Conservation (phyloP, 495 filamentous ascomycete species). For the Talaromyces proteolyticus region DNA sequence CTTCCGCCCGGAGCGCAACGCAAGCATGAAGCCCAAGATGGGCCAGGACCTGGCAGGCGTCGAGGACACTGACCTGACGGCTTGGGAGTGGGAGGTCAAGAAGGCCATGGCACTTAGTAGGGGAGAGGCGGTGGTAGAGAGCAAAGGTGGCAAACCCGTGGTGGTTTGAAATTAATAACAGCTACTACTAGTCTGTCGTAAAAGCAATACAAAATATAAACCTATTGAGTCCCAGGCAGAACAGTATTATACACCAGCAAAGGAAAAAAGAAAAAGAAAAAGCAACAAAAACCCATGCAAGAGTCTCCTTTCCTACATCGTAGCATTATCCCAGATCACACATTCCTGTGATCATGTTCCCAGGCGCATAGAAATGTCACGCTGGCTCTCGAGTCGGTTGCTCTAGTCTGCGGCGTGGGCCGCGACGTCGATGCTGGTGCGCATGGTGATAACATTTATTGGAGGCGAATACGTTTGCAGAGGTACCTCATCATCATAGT, state of each 20-base stretch:
- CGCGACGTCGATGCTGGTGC: not conserved
- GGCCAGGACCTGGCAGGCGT: not conserved
- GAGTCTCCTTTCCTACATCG: not conserved
- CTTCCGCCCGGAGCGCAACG: slow-evolving; percentile 14
- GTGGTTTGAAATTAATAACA: not conserved
- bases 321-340: not conserved
- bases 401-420: not conserved
- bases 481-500: not conserved
- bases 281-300: not conserved
- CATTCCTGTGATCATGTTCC: not conserved
- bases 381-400: not conserved
- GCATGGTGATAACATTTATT: not conserved
- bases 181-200: not conserved
- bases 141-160: not conserved
- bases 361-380: too few relatives aligned
- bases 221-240: not conserved
- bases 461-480: not conserved
- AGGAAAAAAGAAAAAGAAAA: not conserved
- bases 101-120: not conserved
- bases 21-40: slow-evolving; percentile 8
- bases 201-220: not conserved
- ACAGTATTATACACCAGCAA: not conserved
- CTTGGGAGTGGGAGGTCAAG: not conserved
- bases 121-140: not conserved
- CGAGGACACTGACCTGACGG: not conserved